A percentile compares a stretch with the other conserved stretches of the same genome.
Evolutionary conservation across 257 asterid genomes (phyloP).

Genomic region (Orobanche coerulescens): DNA sequence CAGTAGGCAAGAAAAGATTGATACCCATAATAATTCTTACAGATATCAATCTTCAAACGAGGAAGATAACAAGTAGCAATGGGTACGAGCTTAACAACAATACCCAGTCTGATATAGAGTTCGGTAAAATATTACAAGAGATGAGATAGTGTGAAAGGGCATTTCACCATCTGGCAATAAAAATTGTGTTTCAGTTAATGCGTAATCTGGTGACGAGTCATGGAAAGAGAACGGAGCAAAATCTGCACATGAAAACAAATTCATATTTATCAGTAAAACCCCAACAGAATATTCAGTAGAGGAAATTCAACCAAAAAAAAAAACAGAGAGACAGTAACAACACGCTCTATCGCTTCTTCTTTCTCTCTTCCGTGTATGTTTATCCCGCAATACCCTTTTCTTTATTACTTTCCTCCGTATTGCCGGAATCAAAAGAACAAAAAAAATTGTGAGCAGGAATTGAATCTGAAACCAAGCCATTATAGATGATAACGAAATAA

Average conservation of each 20-base stretch:
- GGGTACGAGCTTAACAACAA: slow-evolving; percentile 21
- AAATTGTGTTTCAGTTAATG: slow-evolving; percentile 16
- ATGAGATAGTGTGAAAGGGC: slow-evolving; percentile 43
- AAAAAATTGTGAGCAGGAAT: slow-evolving; percentile 16
- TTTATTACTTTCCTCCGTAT: slow-evolving; percentile 15
- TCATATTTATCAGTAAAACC: slow-evolving; percentile 26
- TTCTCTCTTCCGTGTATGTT: too few relatives aligned
- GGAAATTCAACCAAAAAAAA: neutral
- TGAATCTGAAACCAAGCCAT: slow-evolving; percentile 32
- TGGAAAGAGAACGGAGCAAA: slow-evolving; percentile 7
- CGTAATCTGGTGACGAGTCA: slow-evolving; percentile 32
- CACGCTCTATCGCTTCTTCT: slow-evolving; percentile 17
- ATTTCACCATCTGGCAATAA: slow-evolving; percentile 52
- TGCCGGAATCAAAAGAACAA: too few relatives aligned
- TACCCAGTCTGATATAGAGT: neutral
- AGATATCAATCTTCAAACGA: slow-evolving; percentile 36
- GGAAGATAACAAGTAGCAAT: slow-evolving; percentile 22
- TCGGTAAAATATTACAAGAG: slow-evolving; percentile 15
- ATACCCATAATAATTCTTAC: slow-evolving; percentile 38
- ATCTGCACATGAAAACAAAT: slow-evolving; percentile 47
- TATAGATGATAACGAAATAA: slow-evolving; percentile 30
- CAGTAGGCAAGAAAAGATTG: slow-evolving; percentile 31
- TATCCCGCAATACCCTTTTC: neutral
- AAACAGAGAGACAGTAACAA: slow-evolving; percentile 2
- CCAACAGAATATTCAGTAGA: slow-evolving; percentile 14